Percentiles rank a stretch among this genome's conserved stretches.
phyloP scores from a whole-genome alignment of 148 eudicot species.

The Rhododendron kiyosumense region DNA sequence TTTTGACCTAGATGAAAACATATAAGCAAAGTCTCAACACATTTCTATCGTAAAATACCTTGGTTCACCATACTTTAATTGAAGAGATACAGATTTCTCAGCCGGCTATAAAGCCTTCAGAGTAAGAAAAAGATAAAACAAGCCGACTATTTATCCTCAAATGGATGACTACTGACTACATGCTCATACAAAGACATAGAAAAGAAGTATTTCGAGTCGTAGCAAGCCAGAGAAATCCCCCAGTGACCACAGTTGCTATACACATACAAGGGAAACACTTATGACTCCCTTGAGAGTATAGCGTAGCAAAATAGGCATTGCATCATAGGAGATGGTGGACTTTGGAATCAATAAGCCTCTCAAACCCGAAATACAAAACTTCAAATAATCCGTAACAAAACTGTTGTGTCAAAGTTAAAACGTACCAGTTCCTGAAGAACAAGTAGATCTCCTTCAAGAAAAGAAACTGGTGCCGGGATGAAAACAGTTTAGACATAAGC shows the following conservation, averaged over 20 bases:
- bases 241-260: background rate
- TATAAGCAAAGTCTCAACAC: background rate
- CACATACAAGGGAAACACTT: background rate
- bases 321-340: background rate
- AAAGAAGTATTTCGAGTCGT: background rate
- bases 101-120: background rate
- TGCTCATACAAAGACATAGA: background rate
- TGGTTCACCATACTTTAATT: too few species aligned
- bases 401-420: background rate
- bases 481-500: background rate
- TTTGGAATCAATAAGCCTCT: background rate
- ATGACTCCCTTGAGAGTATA: background rate
- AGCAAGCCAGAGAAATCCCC: background rate
- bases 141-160: background rate
- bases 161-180: background rate
- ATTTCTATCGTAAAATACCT: background rate
- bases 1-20: constrained; percentile 51
- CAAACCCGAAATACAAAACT: background rate
- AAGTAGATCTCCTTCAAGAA: background rate
- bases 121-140: background rate
- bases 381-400: background rate
- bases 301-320: background rate
- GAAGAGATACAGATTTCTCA: background rate
- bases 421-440: background rate
- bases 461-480: background rate